Evolutionary conservation across 1,139 yeast genomes (phyloP).

Genomic region (Magnusiomyces clavatus): DNA sequence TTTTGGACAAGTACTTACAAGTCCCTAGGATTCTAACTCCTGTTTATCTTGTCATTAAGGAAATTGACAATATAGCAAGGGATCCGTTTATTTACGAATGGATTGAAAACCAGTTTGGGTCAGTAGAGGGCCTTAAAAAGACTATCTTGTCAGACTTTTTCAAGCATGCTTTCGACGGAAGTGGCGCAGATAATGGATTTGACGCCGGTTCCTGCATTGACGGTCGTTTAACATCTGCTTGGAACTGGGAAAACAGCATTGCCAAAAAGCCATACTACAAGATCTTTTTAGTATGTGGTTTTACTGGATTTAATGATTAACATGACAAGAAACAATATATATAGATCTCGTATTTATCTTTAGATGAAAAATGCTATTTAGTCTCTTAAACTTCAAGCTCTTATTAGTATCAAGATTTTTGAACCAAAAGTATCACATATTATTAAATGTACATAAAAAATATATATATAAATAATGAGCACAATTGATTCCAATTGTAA

Average conservation of each 20-base stretch:
- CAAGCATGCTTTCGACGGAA: conserved; percentile 67
- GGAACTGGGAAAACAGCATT: conserved; percentile 70
- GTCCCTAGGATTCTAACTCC: conserved; percentile 69
- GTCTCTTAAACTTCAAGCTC: no score
- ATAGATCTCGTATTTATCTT: no score
- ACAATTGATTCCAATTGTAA: no score
- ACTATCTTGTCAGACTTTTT: conserved; percentile 58
- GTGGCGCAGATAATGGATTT: conserved; percentile 71
- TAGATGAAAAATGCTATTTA: no score
- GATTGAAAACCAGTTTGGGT: conserved; percentile 49
- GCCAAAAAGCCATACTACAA: conserved; percentile 56
- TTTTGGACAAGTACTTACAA: conserved; percentile 66
- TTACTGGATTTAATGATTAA: conserved; percentile 64
- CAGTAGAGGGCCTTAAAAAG: conserved; percentile 43
- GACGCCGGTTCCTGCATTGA: conserved; percentile 78
- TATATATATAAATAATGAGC: background rate
- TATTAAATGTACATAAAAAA: no score
- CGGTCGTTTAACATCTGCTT: conserved; percentile 68
- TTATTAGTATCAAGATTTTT: no score
- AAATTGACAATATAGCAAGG: conserved; percentile 38
- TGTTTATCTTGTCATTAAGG: conserved; percentile 47
- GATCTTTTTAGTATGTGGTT: conserved; percentile 57
- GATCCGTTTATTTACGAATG: conserved; percentile 45
- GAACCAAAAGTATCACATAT: no score
- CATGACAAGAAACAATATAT: conserved; percentile 37